Evolutionary conservation across 306 rosid genomes (phyloP).

Genomic region (Vigna angularis): DNA sequence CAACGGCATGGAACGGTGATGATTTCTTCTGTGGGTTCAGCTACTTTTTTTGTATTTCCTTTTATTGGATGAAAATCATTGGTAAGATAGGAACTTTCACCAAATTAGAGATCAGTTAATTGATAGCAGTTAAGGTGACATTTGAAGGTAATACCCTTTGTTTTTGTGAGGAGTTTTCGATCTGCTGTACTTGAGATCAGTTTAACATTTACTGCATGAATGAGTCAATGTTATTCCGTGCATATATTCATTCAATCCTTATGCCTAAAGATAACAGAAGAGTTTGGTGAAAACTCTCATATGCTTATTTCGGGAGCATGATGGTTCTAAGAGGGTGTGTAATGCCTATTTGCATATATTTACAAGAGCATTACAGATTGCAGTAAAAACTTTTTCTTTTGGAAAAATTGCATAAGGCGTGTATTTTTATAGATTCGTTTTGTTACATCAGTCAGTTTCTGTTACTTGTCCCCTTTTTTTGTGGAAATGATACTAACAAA

Average conservation of each 20-base stretch:
- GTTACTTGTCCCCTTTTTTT: neutral
- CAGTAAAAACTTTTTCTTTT: neutral
- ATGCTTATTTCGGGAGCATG: too few relatives aligned
- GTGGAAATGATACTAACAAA: neutral
- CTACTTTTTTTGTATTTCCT: constrained; percentile 6
- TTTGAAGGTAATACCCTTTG: constrained; percentile 35
- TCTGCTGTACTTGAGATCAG: neutral
- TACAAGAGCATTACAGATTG: too few relatives aligned
- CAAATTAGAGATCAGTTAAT: neutral
- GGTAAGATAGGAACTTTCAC: constrained; percentile 25
- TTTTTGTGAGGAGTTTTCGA: constrained; percentile 27
- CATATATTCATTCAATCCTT: too few relatives aligned
- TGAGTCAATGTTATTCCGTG: neutral
- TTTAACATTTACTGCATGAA: neutral
- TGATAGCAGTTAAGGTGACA: constrained; percentile 16
- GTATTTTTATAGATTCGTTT: neutral
- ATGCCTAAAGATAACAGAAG: too few relatives aligned
- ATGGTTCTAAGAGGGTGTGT: too few relatives aligned
- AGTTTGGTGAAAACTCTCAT: neutral
- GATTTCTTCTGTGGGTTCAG: constrained; percentile 27
- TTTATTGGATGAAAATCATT: constrained; percentile 27
- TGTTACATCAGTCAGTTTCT: neutral
- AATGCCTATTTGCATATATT: too few relatives aligned
- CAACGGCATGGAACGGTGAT: constrained; percentile 17
- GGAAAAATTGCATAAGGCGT: neutral